Evolutionary conservation across 805 yeast species (phyloP), one percentile per base, ranked within the genome.

Genomic region (Lipomyces chichibuensis): DNA sequence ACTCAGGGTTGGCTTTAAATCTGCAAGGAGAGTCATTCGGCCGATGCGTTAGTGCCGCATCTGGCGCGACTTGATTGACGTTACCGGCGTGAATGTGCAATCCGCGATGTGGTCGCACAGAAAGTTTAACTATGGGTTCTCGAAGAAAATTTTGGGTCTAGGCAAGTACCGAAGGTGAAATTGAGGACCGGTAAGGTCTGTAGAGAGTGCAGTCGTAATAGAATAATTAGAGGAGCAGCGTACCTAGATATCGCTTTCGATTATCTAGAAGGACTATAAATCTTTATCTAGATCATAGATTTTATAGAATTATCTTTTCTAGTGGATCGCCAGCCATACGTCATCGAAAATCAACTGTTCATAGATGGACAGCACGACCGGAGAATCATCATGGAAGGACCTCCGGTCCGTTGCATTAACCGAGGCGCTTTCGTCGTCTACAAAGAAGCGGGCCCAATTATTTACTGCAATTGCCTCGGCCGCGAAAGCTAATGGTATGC

Each of bases 361-460:
- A 14, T 37, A 32, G 14, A 65, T 65, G 69, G 66, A 65, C 55
- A 13, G 51, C 46, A 23, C 62, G 54, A 56, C 62, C 7, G 64
- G 35, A 20, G 69, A 64, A 37, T 55, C 37, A 9, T 33, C 62
- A n/a, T 69, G 72, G 72, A 27, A 54, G 46, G 65, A 69, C 55
- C 57, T 69, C 56, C 59, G 59, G 59, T 49, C 64, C 11, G 56
- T 39, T 9, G 70, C 67, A 8, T 23, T 33, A 25, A 59, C 69
- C 13, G 67, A 65, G 53, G 72, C 59, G 25, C 57, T 67, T 14
- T 43, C 67, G 17, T 68, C 72, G n/a, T 69, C 72, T n/a, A 63
- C 64, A 8, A 69, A 68, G 57, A 57, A 64, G 56, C 63, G 72
- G 27, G 53, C 53, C 14, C 59, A 58, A 25, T 59, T 69, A 27